A percentile compares a stretch with the other conserved stretches of the same genome.
phyloP scores from a whole-genome alignment of 208 protist species.

The Angomonas ambiguus region DNA sequence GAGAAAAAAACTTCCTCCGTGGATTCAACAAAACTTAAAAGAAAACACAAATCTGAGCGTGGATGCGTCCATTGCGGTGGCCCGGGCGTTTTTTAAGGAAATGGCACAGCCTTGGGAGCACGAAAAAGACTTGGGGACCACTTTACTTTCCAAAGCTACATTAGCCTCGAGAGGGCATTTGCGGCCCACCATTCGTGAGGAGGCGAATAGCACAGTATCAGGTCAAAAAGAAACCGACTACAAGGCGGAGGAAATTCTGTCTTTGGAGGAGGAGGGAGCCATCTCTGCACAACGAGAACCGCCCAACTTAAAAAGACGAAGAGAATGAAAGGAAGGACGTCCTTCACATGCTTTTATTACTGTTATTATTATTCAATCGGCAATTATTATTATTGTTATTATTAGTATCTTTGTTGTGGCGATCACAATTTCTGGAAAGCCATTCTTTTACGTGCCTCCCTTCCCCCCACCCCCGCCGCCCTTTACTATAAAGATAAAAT shows the following conservation, averaged over 20 bases:
- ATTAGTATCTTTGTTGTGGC: neutral
- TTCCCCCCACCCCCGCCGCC: neutral
- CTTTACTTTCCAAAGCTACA: constrained; percentile 53
- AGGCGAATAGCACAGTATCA: neutral
- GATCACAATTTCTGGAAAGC: neutral
- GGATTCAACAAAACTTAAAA: constrained; percentile 88
- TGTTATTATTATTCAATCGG: neutral
- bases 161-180: constrained; percentile 41
- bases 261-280: constrained; percentile 18
- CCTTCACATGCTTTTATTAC: neutral
- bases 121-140: constrained; percentile 81
- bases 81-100: constrained; percentile 90
- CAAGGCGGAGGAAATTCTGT: neutral
- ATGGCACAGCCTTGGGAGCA: constrained; percentile 95
- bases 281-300: constrained; percentile 59
- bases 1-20: constrained; percentile 87
- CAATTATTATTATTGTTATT: neutral
- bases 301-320: constrained; percentile 26
- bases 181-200: constrained; percentile 11
- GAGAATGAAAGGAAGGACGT: constrained; percentile 4
- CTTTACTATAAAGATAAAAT: neutral
- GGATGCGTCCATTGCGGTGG: constrained; percentile 83
- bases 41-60: constrained; percentile 91
- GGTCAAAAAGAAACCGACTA: neutral
- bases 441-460: neutral